A percentile compares a stretch with the other conserved stretches of the same genome.
These are phyloP conservation scores for Chimonanthus praecox DNA, from an alignment of 164 flowering plant species.

Conservation along the genomic window DNA sequence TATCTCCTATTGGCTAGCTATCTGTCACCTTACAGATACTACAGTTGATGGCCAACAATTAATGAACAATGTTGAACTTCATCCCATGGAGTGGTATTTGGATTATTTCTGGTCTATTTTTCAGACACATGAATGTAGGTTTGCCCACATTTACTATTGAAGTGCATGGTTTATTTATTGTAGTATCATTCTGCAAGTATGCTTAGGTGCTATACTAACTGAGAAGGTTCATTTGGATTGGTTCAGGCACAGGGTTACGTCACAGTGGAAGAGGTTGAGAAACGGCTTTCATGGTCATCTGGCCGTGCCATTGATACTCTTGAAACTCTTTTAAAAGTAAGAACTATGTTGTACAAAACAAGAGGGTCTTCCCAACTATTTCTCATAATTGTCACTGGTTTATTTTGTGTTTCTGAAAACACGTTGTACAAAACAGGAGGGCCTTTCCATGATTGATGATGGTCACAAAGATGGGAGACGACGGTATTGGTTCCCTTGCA, in stretches of 20 bases:
- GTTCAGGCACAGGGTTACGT: slow-evolving; percentile 82
- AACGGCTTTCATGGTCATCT: slow-evolving; percentile 70
- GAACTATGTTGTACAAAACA: not conserved
- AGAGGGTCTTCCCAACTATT: not conserved
- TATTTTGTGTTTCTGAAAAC: slow-evolving; percentile 1
- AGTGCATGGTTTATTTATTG: not conserved
- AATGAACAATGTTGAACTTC: too few relatives aligned
- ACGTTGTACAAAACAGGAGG: slow-evolving; percentile 57
- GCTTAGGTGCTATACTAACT: not conserved
- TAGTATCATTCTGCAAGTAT: not conserved
- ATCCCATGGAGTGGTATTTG: not conserved
- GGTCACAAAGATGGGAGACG: slow-evolving; percentile 84
- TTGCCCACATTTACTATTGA: not conserved
- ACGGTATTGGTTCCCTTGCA: slow-evolving; percentile 93
- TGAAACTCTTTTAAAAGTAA: slow-evolving; percentile 72
- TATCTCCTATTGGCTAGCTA: not conserved
- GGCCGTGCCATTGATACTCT: slow-evolving; percentile 89
- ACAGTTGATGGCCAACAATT: not conserved
- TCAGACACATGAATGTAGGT: not conserved
- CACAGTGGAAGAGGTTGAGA: slow-evolving; percentile 77
- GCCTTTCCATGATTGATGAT: slow-evolving; percentile 96
- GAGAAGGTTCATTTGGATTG: not conserved
- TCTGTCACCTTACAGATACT: not conserved
- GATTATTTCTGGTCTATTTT: too few relatives aligned
- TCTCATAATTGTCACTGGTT: not conserved